Evolutionary conservation across 139 green algal species (phyloP).

Genomic region (Marvania coccoides): DNA sequence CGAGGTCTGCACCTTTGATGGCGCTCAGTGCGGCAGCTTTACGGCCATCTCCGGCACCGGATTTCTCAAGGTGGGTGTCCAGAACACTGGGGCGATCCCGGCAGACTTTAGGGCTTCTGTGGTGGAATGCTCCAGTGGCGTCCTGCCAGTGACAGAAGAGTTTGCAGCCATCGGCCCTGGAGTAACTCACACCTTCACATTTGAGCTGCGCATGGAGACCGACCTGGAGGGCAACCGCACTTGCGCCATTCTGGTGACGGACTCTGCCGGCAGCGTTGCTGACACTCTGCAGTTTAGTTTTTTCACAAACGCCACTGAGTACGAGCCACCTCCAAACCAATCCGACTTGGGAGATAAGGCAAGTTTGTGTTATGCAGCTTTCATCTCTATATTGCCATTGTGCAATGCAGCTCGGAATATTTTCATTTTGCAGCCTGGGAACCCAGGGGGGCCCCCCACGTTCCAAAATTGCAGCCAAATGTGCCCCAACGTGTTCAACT

Average conservation of each 20-base stretch:
- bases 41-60: constrained; percentile 46
- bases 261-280: neutral
- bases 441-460: neutral
- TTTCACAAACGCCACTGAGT: constrained; percentile 52
- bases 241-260: constrained; percentile 20
- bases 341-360: constrained; percentile 12
- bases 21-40: constrained; percentile 59
- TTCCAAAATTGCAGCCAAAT: constrained; percentile 1
- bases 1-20: constrained; percentile 45
- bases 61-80: constrained; percentile 47
- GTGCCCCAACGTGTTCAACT: constrained; percentile 38
- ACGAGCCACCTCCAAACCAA: constrained; percentile 21
- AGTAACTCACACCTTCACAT: constrained; percentile 2
- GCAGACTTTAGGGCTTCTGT: constrained; percentile 52
- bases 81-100: constrained; percentile 50
- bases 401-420: neutral
- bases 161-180: constrained; percentile 21
- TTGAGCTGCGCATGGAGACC: constrained; percentile 15
- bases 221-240: constrained; percentile 3
- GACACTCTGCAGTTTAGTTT: constrained; percentile 27
- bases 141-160: constrained; percentile 22
- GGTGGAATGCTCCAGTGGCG: constrained; percentile 34
- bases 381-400: neutral
- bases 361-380: neutral
- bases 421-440: neutral